Base-by-base conservation (phyloP, 495 filamentous ascomycete genomes). In the Penicillium steckii region DNA sequence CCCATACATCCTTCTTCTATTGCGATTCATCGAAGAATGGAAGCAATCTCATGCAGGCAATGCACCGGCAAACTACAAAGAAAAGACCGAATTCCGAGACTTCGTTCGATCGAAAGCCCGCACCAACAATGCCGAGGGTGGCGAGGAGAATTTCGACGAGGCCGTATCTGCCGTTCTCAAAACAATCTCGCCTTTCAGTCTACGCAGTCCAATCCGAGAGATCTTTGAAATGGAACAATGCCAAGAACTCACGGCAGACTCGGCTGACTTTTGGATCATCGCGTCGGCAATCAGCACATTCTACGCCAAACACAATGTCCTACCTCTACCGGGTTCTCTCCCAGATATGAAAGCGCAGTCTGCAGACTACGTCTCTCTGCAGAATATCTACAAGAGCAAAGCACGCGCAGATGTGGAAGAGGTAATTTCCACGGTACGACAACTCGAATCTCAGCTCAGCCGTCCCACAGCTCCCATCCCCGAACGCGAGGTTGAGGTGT, bases 311-410 rank as follows among this genome's bases (percentile, higher is more conserved):
- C 84, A 95, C 60, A 71, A 75, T 17, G 79, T 84, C 32, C 80
- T 97, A 5, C 94, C 94, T 17, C 73, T 99, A 0, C 88, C 91
- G 2, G 95, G 94, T 40, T 85, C 86, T 17, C 76, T 97, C 12
- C 95, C 94, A 5, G 94, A 99, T 70, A 99, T 99, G 94, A 99
- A 99, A 73, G 90, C 94, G 25, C 83, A 92, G 67, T 95, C 91
- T 17, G 85, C 81, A 42, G 90, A 95, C 56, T 99, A 99, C 72
- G 84, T 97, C 53, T 78, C 85, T 53, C 78, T 99, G 22, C 94
- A 97, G 71, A 95, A 88, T 57, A 84, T 97, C 60, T 98, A 97
- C 82, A 96, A 95, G 70, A 63, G 77, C 21, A 96, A 96, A 65
- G 90, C 95, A 25, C 85, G 87, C 23, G 72, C 80, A 52, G 95